A percentile compares a stretch with the other conserved stretches of the same genome.
These are phyloP conservation scores for Tetrahymena malaccensis DNA, from an alignment of 73 alveolate species.

Conservation along the genomic window DNA sequence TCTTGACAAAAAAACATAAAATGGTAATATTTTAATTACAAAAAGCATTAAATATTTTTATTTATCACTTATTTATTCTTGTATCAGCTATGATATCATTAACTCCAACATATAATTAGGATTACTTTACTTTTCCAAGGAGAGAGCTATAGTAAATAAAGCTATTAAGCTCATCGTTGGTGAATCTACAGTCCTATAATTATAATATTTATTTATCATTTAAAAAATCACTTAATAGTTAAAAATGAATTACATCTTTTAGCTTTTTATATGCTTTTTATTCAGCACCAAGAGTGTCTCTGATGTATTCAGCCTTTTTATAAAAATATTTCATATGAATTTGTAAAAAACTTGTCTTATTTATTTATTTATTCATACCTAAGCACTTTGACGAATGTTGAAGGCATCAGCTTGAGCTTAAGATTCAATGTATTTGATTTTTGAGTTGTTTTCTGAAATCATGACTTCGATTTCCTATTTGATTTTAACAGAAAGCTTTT, in stretches of 20 bases:
- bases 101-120: not conserved
- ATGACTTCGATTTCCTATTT: slow-evolving; percentile 18
- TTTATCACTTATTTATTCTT: not conserved
- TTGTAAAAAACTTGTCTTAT: too few species aligned
- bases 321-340: not conserved
- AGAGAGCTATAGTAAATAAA: not conserved
- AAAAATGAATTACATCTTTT: not conserved
- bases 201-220: not conserved
- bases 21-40: too few species aligned
- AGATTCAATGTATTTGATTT: slow-evolving; percentile 1
- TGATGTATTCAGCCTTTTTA: not conserved
- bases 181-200: not conserved
- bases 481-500: slow-evolving; percentile 19
- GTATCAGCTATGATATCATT: not conserved
- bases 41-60: not conserved
- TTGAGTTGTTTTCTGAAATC: slow-evolving; percentile 17
- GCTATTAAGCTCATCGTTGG: not conserved
- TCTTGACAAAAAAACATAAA: not conserved
- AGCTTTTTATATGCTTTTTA: not conserved
- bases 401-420: slow-evolving; percentile 30
- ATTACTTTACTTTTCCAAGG: not conserved
- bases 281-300: slow-evolving; percentile 21
- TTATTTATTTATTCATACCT: not conserved
- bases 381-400: not conserved
- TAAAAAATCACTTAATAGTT: not conserved